These are phyloP conservation scores for Penstemon newberryi DNA, from an alignment of 257 asterid species.

Conservation along the genomic window DNA sequence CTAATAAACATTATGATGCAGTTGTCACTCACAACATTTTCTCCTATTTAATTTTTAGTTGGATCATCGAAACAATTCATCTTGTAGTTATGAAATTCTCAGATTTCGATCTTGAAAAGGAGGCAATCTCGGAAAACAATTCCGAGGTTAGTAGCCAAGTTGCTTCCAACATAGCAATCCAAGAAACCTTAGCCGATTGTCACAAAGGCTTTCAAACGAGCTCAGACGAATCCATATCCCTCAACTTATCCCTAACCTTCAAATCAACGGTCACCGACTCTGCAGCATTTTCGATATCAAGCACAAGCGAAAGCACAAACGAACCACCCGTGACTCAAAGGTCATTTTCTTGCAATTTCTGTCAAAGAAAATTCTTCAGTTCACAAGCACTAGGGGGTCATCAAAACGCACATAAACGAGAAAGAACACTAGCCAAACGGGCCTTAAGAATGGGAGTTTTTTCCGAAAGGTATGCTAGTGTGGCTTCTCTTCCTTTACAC, in stretches of 20 bases:
- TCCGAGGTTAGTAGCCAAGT: neutral
- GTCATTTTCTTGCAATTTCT: constrained; percentile 50
- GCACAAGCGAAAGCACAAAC: neutral
- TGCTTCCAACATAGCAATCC: neutral
- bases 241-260: neutral
- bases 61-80: neutral
- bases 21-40: neutral
- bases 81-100: constrained; percentile 38
- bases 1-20: constrained; percentile 26
- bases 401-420: constrained; percentile 52
- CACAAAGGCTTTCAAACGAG: neutral
- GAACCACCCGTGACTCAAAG: constrained; percentile 27
- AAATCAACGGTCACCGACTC: neutral
- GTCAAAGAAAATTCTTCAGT: constrained; percentile 50
- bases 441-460: constrained; percentile 50
- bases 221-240: neutral
- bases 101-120: constrained; percentile 36
- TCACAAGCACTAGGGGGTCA: constrained; percentile 58
- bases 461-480: constrained; percentile 36
- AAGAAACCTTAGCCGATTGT: neutral
- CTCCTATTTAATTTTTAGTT: neutral
- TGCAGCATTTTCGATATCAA: neutral
- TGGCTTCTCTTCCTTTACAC: constrained; percentile 49
- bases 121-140: neutral
- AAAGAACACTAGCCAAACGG: constrained; percentile 41